Base-by-base conservation (phyloP, 2,329 filamentous ascomycete genomes). In the Basipetospora chlamydospora region DNA sequence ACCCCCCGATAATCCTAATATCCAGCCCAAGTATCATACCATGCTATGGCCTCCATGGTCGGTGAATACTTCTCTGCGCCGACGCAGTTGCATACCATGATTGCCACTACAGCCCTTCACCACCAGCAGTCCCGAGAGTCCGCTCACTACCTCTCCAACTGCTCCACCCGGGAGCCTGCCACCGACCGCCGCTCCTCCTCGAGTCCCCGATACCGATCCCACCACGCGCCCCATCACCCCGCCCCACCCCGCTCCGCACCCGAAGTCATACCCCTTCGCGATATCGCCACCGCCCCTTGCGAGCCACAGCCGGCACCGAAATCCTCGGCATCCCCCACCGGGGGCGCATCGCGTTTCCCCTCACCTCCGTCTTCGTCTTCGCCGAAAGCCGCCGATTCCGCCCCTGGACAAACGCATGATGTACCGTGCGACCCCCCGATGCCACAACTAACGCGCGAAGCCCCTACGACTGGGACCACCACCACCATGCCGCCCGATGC, bases 41-140 rank as follows among this genome's bases (percentile, higher is more conserved):
- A 62, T 63, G 66, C 57, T 60, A 77, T 78, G 73, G 73, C 72
- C 52, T 65, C 72, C 58, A 56, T 77, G 58, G 68, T 77, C 48
- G 70, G 70, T 56, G 83, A 88, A 64, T 77, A 77, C 63, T 74
- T 77, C 60, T 71, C 81, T 57, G 77, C 84, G 60, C 67, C 77
- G 48, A 67, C 73, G 49, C 71, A 75, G 60, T 78, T 80, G 59
- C 73, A 75, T 64, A 74, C 67, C 61, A 80, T 77, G 67, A 80
- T 84, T 63, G 58, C 61, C 41, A 57, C 60, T 39, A 56, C 65
- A 30, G 59, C 59, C 35, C 47, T 64, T 44, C 57, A 55, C 44
- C 62, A 60, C 44, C 61, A 61, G 44, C 64, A 65, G 44, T 22
- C 36, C 16, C 62, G 64, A 45, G 61, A 60, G 43, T 47, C 44